phyloP scores from a whole-genome alignment of 2,329 filamentous ascomycete genomes.

The Pseudogymnoascus destructans region DNA sequence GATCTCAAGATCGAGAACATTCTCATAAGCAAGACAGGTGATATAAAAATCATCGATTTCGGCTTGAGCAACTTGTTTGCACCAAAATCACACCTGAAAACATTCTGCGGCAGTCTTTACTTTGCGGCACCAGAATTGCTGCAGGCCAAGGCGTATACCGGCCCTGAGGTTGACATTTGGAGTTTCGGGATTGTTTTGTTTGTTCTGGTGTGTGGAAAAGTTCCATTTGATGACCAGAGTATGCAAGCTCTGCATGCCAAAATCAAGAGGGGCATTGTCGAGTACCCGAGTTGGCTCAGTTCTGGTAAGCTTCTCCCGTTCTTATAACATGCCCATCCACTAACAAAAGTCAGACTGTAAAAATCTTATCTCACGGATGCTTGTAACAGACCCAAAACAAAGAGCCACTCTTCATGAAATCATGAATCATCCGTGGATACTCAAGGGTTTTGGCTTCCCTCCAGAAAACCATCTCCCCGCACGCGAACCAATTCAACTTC shows the following conservation, averaged over 20 bases:
- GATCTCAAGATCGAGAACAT: conserved; percentile 99
- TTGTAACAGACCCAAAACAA: conserved; percentile 83
- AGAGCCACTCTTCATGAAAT: conserved; percentile 82
- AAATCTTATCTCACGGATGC: conserved; percentile 83
- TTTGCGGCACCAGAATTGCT: conserved; percentile 93
- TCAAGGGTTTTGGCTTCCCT: conserved; percentile 72
- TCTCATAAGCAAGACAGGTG: conserved; percentile 94
- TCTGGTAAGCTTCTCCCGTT: conserved; percentile 41
- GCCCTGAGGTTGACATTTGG: conserved; percentile 95
- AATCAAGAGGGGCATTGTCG: conserved; percentile 93
- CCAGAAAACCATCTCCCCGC: conserved; percentile 80
- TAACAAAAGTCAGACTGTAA: conserved; percentile 63
- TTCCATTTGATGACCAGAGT: conserved; percentile 97
- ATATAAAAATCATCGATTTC: conserved; percentile 99
- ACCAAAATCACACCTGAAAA: conserved; percentile 74
- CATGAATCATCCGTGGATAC: conserved; percentile 91
- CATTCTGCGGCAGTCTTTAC: conserved; percentile 94
- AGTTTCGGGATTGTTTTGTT: conserved; percentile 98
- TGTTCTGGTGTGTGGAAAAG: conserved; percentile 91
- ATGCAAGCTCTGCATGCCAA: conserved; percentile 98
- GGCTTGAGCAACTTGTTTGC: conserved; percentile 93
- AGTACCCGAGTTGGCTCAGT: conserved; percentile 89
- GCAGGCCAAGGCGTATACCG: conserved; percentile 87
- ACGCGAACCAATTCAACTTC: conserved; percentile 73
- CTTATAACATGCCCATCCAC: conserved; percentile 17